Evolutionary conservation across 73 alveolate genomes (phyloP).

Genomic region (Tetrahymena elliotti): DNA sequence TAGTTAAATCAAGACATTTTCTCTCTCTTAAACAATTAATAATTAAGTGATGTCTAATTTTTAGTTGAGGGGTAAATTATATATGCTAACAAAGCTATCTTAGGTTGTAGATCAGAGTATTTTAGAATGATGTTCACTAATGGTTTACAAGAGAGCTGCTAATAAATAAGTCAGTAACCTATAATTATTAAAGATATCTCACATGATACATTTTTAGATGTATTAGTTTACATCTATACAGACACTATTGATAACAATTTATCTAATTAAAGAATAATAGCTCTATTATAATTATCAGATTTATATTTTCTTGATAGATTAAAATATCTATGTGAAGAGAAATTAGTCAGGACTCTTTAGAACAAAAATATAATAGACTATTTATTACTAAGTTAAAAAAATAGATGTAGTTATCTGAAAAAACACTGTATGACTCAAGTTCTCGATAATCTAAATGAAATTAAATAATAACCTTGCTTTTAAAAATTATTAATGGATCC

Average conservation of each 20-base stretch:
- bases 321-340: conserved; percentile 36
- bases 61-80: conserved; percentile 24
- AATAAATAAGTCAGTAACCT: not conserved
- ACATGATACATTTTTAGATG: conserved; percentile 13
- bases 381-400: conserved; percentile 21
- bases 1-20: not conserved
- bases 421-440: not conserved
- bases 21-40: conserved; percentile 15
- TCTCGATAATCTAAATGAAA: not conserved
- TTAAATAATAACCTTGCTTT: not conserved
- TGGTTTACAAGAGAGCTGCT: conserved; percentile 10
- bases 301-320: conserved; percentile 11
- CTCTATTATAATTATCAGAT: conserved; percentile 6
- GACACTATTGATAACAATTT: conserved; percentile 8
- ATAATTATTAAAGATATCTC: conserved; percentile 6
- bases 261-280: not conserved
- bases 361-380: conserved; percentile 17
- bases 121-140: conserved; percentile 14
- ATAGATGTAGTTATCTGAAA: not conserved
- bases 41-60: conserved; percentile 37
- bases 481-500: not conserved
- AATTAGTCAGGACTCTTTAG: conserved; percentile 4
- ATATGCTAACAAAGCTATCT: conserved; percentile 22
- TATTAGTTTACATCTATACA: conserved; percentile 7
- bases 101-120: conserved; percentile 32